Base-by-base conservation (phyloP, 2,329 filamentous ascomycete genomes). In the Hortaea werneckii region DNA sequence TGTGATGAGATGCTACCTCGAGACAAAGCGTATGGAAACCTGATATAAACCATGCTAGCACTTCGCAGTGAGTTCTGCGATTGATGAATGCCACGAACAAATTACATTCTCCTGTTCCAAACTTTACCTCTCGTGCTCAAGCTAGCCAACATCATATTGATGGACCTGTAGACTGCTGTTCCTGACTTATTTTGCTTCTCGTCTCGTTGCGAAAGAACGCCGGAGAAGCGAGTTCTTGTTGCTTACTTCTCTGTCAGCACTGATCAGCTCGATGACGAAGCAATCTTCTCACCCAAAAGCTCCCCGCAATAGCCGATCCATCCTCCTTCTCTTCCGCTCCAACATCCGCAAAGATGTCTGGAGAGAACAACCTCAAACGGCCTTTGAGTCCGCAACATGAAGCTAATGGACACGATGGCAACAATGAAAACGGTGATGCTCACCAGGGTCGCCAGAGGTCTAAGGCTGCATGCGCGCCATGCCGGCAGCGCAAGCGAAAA, bases 381-480 rank as follows among this genome's bases (percentile, higher is more conserved):
- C 54, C 58, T 12, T 34, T 51, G 12, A 58, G 56, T 46, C 55
- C 58, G 2, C 51, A 53, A 13, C 53, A 55, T 11, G 43, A 46
- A 34, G 37, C 13, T 27, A 37, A n/a, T 35, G 32, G 32, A n/a
- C 32, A 9, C 32, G 9, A 4, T 9, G 46, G 42, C 42, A 41
- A 29, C 10, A 39, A 10, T 35, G 47, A 28, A 12, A 49, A 55
- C 9, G 44, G 39, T 30, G 37, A 43, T 30, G 42, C 45, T n/a
- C 55, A 57, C 8, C 50, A 50, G 20, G 60, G 61, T 11, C 50
- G 61, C 38, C 61, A 63, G 50, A 50, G 61, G 10, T 59, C 56
- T 37, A 55, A 58, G n/a, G 61, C 60, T 2, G 61, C 61, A 6
- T 63, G 61, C 49, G 58, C 59, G 30, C 61, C 61, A 27, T 63